Percentiles rank a stretch among this genome's conserved stretches.
Evolutionary conservation across 192 early-diverging fungal species (phyloP).

Genomic region (Umbelopsis sp.): DNA sequence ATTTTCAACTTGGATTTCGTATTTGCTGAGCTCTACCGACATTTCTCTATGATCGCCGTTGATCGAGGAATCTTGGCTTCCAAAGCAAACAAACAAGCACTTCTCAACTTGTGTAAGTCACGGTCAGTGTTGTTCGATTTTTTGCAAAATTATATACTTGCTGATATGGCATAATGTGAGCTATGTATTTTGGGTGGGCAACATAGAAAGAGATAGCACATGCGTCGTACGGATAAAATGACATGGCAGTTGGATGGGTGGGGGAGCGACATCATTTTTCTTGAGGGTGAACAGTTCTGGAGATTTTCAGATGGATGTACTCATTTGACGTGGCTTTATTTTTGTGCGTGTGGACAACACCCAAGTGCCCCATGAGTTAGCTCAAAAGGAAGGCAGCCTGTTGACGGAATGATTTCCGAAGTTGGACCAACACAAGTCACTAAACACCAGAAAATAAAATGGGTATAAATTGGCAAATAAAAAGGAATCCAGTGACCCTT

Average conservation of each 20-base stretch:
- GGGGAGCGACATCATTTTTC: no score
- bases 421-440: neutral
- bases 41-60: slow-evolving; percentile 2
- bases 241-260: no score
- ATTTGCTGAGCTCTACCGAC: neutral
- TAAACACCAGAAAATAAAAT: neutral
- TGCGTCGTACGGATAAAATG: no score
- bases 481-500: slow-evolving; percentile 7
- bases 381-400: neutral
- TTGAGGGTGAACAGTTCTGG: no score
- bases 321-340: neutral
- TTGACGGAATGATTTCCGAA: slow-evolving; percentile 19
- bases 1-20: neutral
- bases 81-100: no score
- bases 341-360: neutral
- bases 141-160: neutral
- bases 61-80: neutral
- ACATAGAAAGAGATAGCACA: no score
- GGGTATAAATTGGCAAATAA: neutral
- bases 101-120: no score
- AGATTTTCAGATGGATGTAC: no score
- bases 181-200: no score
- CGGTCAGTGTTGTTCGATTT: neutral
- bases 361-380: neutral
- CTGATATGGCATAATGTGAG: no score